A percentile compares a stretch with the other conserved stretches of the same genome.
phyloP scores from a whole-genome alignment of 2,329 filamentous ascomycete species.

The Curvularia sp. region DNA sequence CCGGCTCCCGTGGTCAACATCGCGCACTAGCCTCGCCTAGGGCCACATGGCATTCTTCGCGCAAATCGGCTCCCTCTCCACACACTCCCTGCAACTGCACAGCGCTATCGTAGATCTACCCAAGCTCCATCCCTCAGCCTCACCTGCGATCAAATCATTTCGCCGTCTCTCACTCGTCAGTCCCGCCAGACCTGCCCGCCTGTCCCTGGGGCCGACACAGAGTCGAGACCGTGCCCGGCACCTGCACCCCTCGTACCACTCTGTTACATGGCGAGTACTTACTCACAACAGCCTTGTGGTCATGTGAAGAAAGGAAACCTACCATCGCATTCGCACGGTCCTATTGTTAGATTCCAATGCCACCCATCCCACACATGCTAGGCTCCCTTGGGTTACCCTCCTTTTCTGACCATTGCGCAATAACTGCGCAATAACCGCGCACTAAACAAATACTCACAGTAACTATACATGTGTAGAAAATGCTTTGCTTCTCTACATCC shows the following conservation, averaged over 20 bases:
- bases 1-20: slow-evolving; percentile 3
- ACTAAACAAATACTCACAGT: neutral
- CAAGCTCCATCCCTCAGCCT: slow-evolving; percentile 7
- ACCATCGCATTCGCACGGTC: neutral
- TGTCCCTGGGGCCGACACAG: neutral
- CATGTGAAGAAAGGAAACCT: neutral
- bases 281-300: neutral
- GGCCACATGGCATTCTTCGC: neutral
- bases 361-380: neutral
- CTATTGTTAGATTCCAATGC: neutral
- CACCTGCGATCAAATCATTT: neutral
- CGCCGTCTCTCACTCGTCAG: too few species aligned
- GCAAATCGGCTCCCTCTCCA: slow-evolving; percentile 13
- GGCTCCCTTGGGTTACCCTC: neutral
- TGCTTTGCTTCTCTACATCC: too few species aligned
- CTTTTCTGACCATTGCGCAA: neutral
- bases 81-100: slow-evolving; percentile 1
- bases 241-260: neutral
- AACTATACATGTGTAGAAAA: too few species aligned
- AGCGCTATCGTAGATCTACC: slow-evolving; percentile 11
- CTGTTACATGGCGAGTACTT: neutral
- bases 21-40: neutral
- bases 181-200: neutral
- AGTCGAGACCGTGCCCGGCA: neutral
- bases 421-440: neutral